These are phyloP conservation scores for Nematocida displodere DNA, from an alignment of 371 early-diverging fungal genomes.

Conservation along the genomic window DNA sequence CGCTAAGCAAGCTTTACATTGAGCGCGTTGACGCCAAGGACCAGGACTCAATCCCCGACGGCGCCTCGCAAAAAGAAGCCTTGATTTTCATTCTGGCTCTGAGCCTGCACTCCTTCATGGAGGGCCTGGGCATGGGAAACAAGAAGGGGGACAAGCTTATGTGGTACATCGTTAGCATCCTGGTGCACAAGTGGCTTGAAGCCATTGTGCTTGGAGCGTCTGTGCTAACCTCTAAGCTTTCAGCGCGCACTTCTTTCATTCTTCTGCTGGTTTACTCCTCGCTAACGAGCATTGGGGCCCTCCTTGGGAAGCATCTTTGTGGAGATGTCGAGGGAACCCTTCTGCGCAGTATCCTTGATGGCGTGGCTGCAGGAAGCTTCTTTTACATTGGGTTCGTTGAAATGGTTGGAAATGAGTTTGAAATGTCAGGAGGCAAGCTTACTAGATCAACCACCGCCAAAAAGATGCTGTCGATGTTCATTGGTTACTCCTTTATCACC, in stretches of 20 bases:
- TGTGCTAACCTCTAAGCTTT: conserved; percentile 55
- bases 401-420: conserved; percentile 61
- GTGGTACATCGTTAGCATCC: conserved; percentile 56
- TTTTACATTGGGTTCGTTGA: conserved; percentile 63
- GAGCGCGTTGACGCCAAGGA: conserved; percentile 28
- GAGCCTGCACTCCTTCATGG: conserved; percentile 66
- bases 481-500: conserved; percentile 48
- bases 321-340: background rate
- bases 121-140: conserved; percentile 58
- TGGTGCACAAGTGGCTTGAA: conserved; percentile 65
- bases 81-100: conserved; percentile 62
- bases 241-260: background rate
- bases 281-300: conserved; percentile 56
- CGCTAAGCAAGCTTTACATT: conserved; percentile 59
- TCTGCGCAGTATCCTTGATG: conserved; percentile 41
- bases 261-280: conserved; percentile 60
- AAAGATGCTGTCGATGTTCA: conserved; percentile 45
- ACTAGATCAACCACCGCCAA: conserved; percentile 11
- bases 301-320: conserved; percentile 21
- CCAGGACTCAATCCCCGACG: conserved; percentile 54
- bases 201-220: conserved; percentile 64
- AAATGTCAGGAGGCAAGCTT: conserved; percentile 35
- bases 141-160: conserved; percentile 29
- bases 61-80: conserved; percentile 57
- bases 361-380: conserved; percentile 58